Conservation (phyloP, 768 basidiomycete genomes). For the Suillus americanus region DNA sequence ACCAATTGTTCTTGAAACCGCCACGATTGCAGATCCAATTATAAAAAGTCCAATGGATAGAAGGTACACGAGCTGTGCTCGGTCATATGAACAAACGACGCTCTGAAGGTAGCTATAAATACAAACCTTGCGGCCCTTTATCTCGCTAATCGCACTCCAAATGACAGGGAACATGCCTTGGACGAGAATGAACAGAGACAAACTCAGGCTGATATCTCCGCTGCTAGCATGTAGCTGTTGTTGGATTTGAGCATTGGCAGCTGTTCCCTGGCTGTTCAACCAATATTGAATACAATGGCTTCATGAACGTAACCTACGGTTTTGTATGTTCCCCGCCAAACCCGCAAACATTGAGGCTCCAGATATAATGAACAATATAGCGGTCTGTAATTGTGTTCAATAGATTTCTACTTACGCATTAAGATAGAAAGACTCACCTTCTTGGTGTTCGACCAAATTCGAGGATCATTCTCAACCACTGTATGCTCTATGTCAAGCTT, state of each 20-base stretch:
- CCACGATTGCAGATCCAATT: slow-evolving; percentile 60
- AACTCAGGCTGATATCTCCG: slow-evolving; percentile 62
- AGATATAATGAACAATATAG: slow-evolving; percentile 25
- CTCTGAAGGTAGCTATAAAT: background rate
- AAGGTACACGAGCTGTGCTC: slow-evolving; percentile 52
- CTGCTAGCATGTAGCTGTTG: slow-evolving; percentile 57
- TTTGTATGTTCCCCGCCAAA: slow-evolving; percentile 24
- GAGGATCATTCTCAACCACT: slow-evolving; percentile 57
- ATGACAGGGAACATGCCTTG: slow-evolving; percentile 68
- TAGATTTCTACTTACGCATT: background rate
- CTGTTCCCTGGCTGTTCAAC: slow-evolving; percentile 35
- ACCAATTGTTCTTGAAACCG: slow-evolving; percentile 51
- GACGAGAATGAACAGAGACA: slow-evolving; percentile 68
- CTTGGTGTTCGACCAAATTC: slow-evolving; percentile 52
- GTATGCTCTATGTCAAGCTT: slow-evolving; percentile 36
- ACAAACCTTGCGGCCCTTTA: slow-evolving; percentile 71
- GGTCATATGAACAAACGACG: background rate
- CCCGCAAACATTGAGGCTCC: slow-evolving; percentile 27
- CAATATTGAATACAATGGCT: background rate
- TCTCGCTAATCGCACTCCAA: slow-evolving; percentile 74
- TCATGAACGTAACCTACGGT: slow-evolving; percentile 20
- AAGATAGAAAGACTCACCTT: slow-evolving; percentile 41
- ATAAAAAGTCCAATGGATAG: slow-evolving; percentile 52
- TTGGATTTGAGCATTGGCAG: slow-evolving; percentile 67
- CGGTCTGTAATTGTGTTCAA: slow-evolving; percentile 12